Base-by-base conservation (phyloP, 306 rosid species). In the Gynostemma pentaphyllum region DNA sequence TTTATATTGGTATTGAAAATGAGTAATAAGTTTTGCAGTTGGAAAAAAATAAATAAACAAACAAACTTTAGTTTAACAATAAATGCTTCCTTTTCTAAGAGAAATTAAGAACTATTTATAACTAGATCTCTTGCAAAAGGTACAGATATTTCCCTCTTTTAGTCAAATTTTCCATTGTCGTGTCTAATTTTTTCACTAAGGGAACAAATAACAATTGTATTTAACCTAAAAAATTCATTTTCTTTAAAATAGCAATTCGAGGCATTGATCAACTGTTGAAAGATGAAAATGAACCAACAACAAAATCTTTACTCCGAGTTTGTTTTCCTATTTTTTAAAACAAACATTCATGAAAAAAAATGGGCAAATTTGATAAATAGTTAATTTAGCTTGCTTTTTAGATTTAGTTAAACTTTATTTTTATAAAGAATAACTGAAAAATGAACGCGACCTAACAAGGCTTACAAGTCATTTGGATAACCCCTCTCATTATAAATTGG, bases 201-300 rank as follows among this genome's bases (percentile, higher is more conserved):
- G n/a, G n/a, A 55, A 54, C 62, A 54, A 54, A 54, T 54, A 54
- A 54, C 23, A 54, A 29, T 30, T 29, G 40, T 51, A 51, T n/a
- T 30, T 15, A 54, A n/a, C 41, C 8, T 15, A 15, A 54, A n/a
- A 29, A 29, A 2, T 3, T 29, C 2, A 5, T 9, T 53, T 29
- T 54, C 41, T 41, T 29, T 54, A 28, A 6, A 29, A 54, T 29
- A n/a, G 62, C 12, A 54, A 29, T 8, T 54, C 30, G 62, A 54
- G 62, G 41, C 62, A 29, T n/a, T 54, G 52, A 23, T 21, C 34
- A 24, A 5, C 26, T 21, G 57, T 51, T 51, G 18, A 24, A 30
- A 55, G 44, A 23, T 55, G 4, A 55, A 55, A 55, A 55, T 55
- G 27, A 55, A 18, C 63, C 27, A 36, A 55, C 27, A 55, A 55